phyloP scores from a whole-genome alignment of 495 filamentous ascomycete species.

The Physcia stellaris region DNA sequence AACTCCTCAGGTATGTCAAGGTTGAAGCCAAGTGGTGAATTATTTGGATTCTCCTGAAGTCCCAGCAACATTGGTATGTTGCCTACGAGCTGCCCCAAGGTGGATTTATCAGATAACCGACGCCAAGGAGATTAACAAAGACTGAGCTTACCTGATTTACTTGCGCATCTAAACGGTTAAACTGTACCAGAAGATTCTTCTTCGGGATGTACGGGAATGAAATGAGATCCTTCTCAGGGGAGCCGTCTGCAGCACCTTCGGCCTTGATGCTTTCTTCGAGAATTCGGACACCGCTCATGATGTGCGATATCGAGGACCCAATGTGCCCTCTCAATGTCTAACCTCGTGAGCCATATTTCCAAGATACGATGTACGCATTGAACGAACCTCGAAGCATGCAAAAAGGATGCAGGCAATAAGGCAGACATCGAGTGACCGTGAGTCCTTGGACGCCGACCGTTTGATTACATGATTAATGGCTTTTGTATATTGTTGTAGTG shows the following conservation, averaged over 20 bases:
- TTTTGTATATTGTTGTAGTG: constrained; percentile 39
- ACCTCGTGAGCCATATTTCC: constrained; percentile 1
- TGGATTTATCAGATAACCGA: no score
- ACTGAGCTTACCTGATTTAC: constrained; percentile 5
- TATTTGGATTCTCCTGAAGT: no score
- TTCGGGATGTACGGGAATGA: constrained; percentile 4
- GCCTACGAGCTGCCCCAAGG: no score
- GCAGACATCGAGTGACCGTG: constrained; percentile 21
- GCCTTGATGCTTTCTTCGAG: constrained; percentile 12
- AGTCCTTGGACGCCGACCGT: background rate
- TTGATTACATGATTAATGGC: constrained; percentile 30
- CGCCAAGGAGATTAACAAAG: no score
- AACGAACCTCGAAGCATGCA: constrained; percentile 34
- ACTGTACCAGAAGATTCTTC: constrained; percentile 9
- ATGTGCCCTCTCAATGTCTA: constrained; percentile 23
- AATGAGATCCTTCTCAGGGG: background rate
- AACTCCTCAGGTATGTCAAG: constrained; percentile 8
- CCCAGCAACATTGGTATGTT: no score
- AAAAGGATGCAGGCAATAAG: constrained; percentile 45
- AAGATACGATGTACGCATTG: constrained; percentile 14
- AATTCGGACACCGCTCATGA: constrained; percentile 21
- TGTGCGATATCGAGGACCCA: constrained; percentile 21
- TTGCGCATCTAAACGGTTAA: constrained; percentile 11
- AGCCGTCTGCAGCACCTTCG: background rate
- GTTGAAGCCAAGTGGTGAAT: constrained; percentile 5